phyloP scores from a whole-genome alignment of 768 basidiomycete species.

The Leccinum obscurum region DNA sequence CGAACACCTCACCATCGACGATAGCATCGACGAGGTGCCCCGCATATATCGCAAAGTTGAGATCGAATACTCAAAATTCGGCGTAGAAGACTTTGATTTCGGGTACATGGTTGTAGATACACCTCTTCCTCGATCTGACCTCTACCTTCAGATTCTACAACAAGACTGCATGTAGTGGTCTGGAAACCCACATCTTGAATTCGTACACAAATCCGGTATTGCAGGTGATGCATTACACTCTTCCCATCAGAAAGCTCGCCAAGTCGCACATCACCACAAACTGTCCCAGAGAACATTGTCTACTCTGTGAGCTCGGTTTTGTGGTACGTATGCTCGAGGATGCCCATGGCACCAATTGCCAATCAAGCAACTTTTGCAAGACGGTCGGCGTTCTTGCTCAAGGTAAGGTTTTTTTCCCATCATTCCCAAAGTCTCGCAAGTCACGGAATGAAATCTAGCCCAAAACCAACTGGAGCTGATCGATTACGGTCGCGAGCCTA shows the following conservation, averaged over 20 bases:
- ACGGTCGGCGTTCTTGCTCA: conserved; percentile 88
- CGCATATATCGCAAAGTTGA: conserved; percentile 88
- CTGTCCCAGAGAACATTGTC: conserved; percentile 88
- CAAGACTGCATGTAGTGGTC: conserved; percentile 82
- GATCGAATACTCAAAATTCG: conserved; percentile 98
- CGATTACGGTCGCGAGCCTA: conserved; percentile 78
- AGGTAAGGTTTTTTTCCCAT: conserved; percentile 44
- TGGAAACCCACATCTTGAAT: conserved; percentile 96
- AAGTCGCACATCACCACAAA: conserved; percentile 90
- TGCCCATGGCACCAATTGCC: conserved; percentile 90
- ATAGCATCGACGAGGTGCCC: conserved; percentile 63
- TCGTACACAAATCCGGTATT: conserved; percentile 93
- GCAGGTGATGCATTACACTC: conserved; percentile 85
- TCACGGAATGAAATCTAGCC: conserved; percentile 35
- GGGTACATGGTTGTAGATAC: conserved; percentile 50
- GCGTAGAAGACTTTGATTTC: conserved; percentile 98
- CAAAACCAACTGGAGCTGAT: conserved; percentile 84
- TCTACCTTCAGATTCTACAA: conserved; percentile 77
- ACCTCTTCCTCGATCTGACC: background rate
- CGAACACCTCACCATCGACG: conserved; percentile 53
- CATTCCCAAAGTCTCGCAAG: background rate
- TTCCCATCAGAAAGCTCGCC: conserved; percentile 76
- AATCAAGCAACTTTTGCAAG: conserved; percentile 96
- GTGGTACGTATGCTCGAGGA: conserved; percentile 95
- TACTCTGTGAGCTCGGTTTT: conserved; percentile 94